Conservation (phyloP, 2,329 filamentous ascomycete genomes). For the Colletotrichum sublineola region DNA sequence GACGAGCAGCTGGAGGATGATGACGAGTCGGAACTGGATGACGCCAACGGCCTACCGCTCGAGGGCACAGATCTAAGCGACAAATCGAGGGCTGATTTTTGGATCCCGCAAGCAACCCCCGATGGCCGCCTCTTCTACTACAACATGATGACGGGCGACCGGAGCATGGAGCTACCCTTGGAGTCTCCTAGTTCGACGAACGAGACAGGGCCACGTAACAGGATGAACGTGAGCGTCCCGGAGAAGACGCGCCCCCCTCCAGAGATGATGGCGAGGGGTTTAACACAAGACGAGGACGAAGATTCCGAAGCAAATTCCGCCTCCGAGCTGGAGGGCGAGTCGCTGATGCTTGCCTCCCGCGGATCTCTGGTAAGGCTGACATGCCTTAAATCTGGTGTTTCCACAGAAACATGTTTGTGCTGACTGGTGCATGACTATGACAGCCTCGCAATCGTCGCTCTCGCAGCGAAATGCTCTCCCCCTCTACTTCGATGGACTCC, state of each 20-base stretch:
- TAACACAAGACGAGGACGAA: constrained; percentile 87
- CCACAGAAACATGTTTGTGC: neutral
- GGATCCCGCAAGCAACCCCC: constrained; percentile 96
- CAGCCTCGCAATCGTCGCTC: constrained; percentile 76
- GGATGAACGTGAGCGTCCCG: constrained; percentile 88
- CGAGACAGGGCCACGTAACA: constrained; percentile 89
- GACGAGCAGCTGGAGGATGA: constrained; percentile 77
- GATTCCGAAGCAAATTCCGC: constrained; percentile 88
- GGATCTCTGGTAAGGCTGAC: constrained; percentile 73
- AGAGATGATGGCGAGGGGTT: constrained; percentile 89
- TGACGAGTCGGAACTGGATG: constrained; percentile 69
- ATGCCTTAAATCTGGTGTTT: neutral
- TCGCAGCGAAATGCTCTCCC: constrained; percentile 79
- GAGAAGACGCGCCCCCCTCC: constrained; percentile 91
- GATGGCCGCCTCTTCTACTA: constrained; percentile 97
- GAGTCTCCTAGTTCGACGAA: constrained; percentile 86
- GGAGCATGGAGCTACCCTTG: constrained; percentile 92
- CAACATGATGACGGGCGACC: constrained; percentile 96
- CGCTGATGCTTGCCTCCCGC: constrained; percentile 74
- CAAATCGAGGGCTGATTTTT: constrained; percentile 93
- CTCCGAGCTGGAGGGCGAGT: constrained; percentile 85
- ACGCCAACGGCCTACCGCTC: constrained; percentile 74
- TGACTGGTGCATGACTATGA: constrained; percentile 26
- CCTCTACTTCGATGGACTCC: constrained; percentile 92
- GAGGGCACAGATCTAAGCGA: constrained; percentile 74